Evolutionary conservation across 495 filamentous ascomycete genomes (phyloP).

Genomic region (Parachaetomium inaequale): DNA sequence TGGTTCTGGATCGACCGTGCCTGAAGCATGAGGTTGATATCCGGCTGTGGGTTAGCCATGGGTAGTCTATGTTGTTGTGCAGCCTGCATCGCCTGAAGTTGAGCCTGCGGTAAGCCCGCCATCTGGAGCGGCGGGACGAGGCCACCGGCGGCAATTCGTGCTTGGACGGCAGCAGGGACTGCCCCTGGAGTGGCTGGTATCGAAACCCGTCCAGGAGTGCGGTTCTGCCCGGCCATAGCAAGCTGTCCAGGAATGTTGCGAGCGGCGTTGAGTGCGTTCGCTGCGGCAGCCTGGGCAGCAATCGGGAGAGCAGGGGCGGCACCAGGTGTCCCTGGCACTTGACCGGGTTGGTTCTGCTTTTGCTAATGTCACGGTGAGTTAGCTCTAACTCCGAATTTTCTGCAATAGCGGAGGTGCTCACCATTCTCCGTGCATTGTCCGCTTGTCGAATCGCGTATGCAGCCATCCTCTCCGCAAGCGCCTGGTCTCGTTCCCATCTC

Average conservation of each 20-base stretch:
- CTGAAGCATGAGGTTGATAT: slow-evolving; percentile 52
- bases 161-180: slow-evolving; percentile 34
- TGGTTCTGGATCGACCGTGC: slow-evolving; percentile 62
- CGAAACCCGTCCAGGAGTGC: slow-evolving; percentile 37
- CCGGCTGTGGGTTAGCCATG: slow-evolving; percentile 61
- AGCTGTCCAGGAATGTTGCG: slow-evolving; percentile 38
- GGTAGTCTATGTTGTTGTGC: slow-evolving; percentile 58
- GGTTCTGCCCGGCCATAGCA: slow-evolving; percentile 34
- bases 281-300: slow-evolving; percentile 40
- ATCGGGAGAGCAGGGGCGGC: slow-evolving; percentile 32
- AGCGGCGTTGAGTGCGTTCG: slow-evolving; percentile 36
- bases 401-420: slow-evolving; percentile 34
- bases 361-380: slow-evolving; percentile 33
- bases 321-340: slow-evolving; percentile 41
- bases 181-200: slow-evolving; percentile 44
- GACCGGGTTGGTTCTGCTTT: slow-evolving; percentile 38
- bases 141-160: slow-evolving; percentile 41
- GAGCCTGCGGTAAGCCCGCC: slow-evolving; percentile 69
- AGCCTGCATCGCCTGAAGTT: slow-evolving; percentile 60
- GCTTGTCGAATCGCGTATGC: slow-evolving; percentile 61
- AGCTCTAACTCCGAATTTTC: slow-evolving; percentile 23
- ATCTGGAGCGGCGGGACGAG: slow-evolving; percentile 58
- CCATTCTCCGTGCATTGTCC: slow-evolving; percentile 46
- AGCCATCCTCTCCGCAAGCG: slow-evolving; percentile 68
- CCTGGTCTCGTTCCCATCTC: slow-evolving; percentile 79